Conservation (phyloP, 495 filamentous ascomycete species). For the Jackrogersella minutella region DNA sequence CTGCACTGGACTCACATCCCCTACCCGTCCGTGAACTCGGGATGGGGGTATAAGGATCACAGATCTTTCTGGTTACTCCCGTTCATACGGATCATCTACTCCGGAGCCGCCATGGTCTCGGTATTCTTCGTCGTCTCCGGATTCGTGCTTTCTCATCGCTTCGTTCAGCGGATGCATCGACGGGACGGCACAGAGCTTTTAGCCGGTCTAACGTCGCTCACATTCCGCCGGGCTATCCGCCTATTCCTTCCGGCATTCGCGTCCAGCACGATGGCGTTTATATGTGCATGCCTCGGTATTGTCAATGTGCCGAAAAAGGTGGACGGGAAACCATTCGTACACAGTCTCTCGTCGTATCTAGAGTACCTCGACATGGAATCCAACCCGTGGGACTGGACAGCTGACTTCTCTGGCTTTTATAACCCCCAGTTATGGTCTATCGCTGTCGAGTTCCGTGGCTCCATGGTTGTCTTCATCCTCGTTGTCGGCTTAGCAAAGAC, state of each 20-base stretch:
- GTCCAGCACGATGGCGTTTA: conserved; percentile 61
- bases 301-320: conserved; percentile 46
- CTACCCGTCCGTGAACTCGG: conserved; percentile 46
- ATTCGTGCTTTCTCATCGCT: conserved; percentile 69
- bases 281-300: conserved; percentile 62
- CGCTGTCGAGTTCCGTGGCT: conserved; percentile 57
- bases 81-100: conserved; percentile 66
- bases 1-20: conserved; percentile 52
- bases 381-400: conserved; percentile 42
- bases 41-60: conserved; percentile 55
- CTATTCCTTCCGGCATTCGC: conserved; percentile 67
- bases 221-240: conserved; percentile 67
- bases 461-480: conserved; percentile 56
- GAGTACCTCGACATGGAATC: conserved; percentile 49
- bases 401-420: conserved; percentile 45
- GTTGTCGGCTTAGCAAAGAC: conserved; percentile 49
- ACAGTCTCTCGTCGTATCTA: conserved; percentile 40
- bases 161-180: conserved; percentile 47
- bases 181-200: conserved; percentile 45
- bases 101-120: conserved; percentile 71
- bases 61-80: conserved; percentile 62
- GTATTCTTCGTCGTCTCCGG: conserved; percentile 75
- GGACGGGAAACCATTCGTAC: conserved; percentile 48
- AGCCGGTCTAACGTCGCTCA: conserved; percentile 60
- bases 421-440: conserved; percentile 62